Percentiles rank a stretch among this genome's conserved stretches.
phyloP scores from a whole-genome alignment of 1,284 basidiomycete genomes.

The Microbotryum scabiosae region DNA sequence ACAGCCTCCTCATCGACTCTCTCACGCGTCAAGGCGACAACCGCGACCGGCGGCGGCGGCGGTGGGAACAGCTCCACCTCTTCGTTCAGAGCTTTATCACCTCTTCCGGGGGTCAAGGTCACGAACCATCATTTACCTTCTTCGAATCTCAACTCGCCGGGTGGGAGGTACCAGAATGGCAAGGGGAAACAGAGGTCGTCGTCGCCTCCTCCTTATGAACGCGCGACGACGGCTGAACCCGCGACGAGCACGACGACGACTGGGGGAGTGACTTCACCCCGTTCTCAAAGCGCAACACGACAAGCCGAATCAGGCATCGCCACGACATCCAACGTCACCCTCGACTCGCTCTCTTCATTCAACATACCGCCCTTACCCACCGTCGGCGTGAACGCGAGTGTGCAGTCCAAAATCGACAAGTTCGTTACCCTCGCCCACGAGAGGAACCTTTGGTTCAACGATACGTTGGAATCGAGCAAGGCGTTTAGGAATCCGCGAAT shows the following conservation, averaged over 20 bases:
- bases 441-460: constrained; percentile 82
- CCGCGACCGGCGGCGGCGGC: no score
- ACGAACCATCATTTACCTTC: not conserved
- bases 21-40: no score
- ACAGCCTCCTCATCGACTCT: no score
- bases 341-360: not conserved
- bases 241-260: not conserved
- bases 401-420: constrained; percentile 64
- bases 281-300: no score
- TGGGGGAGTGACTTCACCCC: not conserved
- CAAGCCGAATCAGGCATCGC: not conserved
- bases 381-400: not conserved
- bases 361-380: not conserved
- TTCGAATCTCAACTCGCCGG: not conserved
- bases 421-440: constrained; percentile 58
- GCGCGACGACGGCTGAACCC: not conserved
- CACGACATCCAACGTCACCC: not conserved
- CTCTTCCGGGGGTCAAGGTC: constrained; percentile 16
- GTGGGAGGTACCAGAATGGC: not conserved
- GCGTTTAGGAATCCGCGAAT: constrained; percentile 92
- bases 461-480: constrained; percentile 77
- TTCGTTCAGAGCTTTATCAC: constrained; percentile 3
- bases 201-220: constrained; percentile 14
- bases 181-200: constrained; percentile 9
- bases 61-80: constrained; percentile 2